phyloP scores from a whole-genome alignment of 2,329 filamentous ascomycete genomes.

The Pseudogymnoascus sp. region DNA sequence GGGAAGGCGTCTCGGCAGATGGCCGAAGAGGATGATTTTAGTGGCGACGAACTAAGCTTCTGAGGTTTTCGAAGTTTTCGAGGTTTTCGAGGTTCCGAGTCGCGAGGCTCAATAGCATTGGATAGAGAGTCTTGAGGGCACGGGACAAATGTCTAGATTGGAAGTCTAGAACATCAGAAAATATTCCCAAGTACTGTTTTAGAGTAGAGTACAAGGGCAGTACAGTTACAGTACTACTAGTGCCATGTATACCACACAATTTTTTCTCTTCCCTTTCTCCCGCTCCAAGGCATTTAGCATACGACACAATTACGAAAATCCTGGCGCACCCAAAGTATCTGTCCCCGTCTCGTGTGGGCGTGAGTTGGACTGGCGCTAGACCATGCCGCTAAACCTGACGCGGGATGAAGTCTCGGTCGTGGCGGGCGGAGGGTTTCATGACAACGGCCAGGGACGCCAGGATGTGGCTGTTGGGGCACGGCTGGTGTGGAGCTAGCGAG shows the following conservation, averaged over 20 bases:
- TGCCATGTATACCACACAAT: not conserved
- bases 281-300: not conserved
- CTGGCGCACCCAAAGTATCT: not conserved
- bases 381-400: not conserved
- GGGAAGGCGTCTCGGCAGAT: not conserved
- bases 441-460: not conserved
- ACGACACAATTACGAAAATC: slow-evolving; percentile 5
- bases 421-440: not conserved
- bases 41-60: slow-evolving; percentile 1
- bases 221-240: not conserved
- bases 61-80: not conserved
- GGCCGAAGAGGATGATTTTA: not conserved
- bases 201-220: not conserved
- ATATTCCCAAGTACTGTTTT: not conserved
- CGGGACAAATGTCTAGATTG: not conserved
- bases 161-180: not conserved
- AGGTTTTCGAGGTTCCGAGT: not conserved
- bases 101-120: not conserved
- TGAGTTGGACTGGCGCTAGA: not conserved
- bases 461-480: not conserved
- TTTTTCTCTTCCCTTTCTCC: not conserved
- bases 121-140: not conserved
- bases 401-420: not conserved
- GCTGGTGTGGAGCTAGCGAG: not conserved
- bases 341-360: not conserved